phyloP scores from a whole-genome alignment of 768 basidiomycete genomes.

The Phallus indusiatus region DNA sequence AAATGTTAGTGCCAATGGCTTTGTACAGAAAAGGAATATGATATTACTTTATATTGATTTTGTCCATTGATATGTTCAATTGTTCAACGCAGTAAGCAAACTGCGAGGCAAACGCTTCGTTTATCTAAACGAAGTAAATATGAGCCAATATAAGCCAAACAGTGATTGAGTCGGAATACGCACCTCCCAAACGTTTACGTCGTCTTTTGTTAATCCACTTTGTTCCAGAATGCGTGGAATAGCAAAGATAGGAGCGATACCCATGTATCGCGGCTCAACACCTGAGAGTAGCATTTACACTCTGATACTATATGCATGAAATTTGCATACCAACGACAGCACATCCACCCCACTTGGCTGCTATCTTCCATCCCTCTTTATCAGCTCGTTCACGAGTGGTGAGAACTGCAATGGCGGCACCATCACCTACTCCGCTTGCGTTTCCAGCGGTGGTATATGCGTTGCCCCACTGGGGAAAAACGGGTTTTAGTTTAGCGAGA shows the following conservation, averaged over 20 bases:
- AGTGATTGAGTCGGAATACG: slow-evolving; percentile 5
- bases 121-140: slow-evolving; percentile 51
- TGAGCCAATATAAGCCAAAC: background rate
- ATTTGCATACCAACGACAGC: slow-evolving; percentile 57
- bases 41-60: slow-evolving; percentile 70
- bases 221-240: slow-evolving; percentile 59
- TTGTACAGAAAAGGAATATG: slow-evolving; percentile 28
- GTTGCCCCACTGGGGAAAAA: slow-evolving; percentile 73
- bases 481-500: slow-evolving; percentile 73
- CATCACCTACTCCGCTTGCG: slow-evolving; percentile 86
- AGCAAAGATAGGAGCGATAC: slow-evolving; percentile 62
- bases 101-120: slow-evolving; percentile 89
- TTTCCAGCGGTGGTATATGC: slow-evolving; percentile 73
- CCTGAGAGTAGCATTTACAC: slow-evolving; percentile 29
- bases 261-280: slow-evolving; percentile 72
- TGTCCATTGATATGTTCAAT: slow-evolving; percentile 63
- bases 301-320: background rate
- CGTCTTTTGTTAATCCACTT: slow-evolving; percentile 55
- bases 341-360: slow-evolving; percentile 77
- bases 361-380: slow-evolving; percentile 63
- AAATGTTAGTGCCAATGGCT: slow-evolving; percentile 18
- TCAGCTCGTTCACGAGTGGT: slow-evolving; percentile 73
- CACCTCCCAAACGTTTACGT: slow-evolving; percentile 72
- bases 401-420: slow-evolving; percentile 77
- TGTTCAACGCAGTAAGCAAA: slow-evolving; percentile 88